Evolutionary conservation across 805 yeast genomes (phyloP).

Genomic region (Tetrapisispora pingtungensis): DNA sequence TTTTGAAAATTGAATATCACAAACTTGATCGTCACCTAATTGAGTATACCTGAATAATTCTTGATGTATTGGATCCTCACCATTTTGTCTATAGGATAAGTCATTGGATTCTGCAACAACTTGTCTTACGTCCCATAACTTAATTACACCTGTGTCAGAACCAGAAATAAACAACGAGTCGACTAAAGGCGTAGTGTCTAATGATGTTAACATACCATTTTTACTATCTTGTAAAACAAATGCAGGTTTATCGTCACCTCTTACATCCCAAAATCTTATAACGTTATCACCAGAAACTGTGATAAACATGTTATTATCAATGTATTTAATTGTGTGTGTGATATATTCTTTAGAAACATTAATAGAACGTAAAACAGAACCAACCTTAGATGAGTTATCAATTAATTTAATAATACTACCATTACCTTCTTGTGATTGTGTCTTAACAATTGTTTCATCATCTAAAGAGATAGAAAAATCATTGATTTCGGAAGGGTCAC

Average conservation of each 20-base stretch:
- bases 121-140: conserved; percentile 27
- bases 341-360: conserved; percentile 11
- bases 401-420: conserved; percentile 14
- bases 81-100: conserved; percentile 7
- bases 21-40: conserved; percentile 18
- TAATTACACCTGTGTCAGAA: conserved; percentile 20
- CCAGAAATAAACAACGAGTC: conserved; percentile 25
- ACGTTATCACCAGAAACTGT: conserved; percentile 19
- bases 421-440: conserved; percentile 9
- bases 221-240: conserved; percentile 13
- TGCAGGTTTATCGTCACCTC: conserved; percentile 14
- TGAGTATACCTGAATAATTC: conserved; percentile 19
- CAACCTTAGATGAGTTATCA: conserved; percentile 18
- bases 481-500: not conserved
- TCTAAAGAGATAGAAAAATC: conserved; percentile 21
- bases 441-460: conserved; percentile 12
- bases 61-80: conserved; percentile 4
- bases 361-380: conserved; percentile 16
- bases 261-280: conserved; percentile 22
- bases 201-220: conserved; percentile 14
- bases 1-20: conserved; percentile 18
- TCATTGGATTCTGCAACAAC: conserved; percentile 9
- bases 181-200: conserved; percentile 17
- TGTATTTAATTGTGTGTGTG: conserved; percentile 16
- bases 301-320: conserved; percentile 17